These are phyloP conservation scores for Ceratocystis colombiana DNA, from an alignment of 2,329 filamentous ascomycete genomes.

Conservation along the genomic window DNA sequence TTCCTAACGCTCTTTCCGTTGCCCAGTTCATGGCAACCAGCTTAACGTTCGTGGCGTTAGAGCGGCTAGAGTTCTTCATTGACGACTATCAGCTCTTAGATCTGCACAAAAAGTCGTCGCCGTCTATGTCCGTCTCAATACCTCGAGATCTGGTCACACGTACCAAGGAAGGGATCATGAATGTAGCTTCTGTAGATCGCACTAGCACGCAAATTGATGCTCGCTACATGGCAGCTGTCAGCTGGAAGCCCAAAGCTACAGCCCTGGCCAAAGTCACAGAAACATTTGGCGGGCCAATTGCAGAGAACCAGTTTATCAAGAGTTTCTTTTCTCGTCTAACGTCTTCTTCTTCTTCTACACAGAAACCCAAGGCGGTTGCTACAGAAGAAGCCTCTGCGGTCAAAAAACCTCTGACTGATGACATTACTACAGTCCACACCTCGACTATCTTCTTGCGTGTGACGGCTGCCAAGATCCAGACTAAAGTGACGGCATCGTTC, in stretches of 20 bases:
- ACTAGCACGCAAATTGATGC: conserved; percentile 90
- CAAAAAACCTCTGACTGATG: conserved; percentile 56
- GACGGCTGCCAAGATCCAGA: conserved; percentile 72
- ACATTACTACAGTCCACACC: conserved; percentile 58
- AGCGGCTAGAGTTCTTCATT: conserved; percentile 80
- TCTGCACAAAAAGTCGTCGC: conserved; percentile 76
- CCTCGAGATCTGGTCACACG: conserved; percentile 70
- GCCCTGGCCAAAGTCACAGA: conserved; percentile 38
- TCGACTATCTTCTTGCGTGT: conserved; percentile 83
- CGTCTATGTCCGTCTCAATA: conserved; percentile 59
- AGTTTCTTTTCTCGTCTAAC: conserved; percentile 69
- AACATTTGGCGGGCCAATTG: conserved; percentile 40
- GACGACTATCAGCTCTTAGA: conserved; percentile 75
- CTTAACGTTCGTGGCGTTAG: conserved; percentile 84
- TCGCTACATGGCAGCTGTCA: conserved; percentile 74
- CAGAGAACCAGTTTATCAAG: conserved; percentile 54
- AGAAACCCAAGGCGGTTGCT: conserved; percentile 44
- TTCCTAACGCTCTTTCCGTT: conserved; percentile 76
- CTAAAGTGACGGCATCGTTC: conserved; percentile 61
- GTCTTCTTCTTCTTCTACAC: conserved; percentile 41
- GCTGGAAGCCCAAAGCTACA: conserved; percentile 58
- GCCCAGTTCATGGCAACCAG: conserved; percentile 91
- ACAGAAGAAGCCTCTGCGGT: conserved; percentile 44
- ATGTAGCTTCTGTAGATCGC: conserved; percentile 65
- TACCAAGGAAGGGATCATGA: conserved; percentile 84